Base-by-base conservation (phyloP, 192 early-diverging fungal genomes). In the Cladochytrium replicatum region DNA sequence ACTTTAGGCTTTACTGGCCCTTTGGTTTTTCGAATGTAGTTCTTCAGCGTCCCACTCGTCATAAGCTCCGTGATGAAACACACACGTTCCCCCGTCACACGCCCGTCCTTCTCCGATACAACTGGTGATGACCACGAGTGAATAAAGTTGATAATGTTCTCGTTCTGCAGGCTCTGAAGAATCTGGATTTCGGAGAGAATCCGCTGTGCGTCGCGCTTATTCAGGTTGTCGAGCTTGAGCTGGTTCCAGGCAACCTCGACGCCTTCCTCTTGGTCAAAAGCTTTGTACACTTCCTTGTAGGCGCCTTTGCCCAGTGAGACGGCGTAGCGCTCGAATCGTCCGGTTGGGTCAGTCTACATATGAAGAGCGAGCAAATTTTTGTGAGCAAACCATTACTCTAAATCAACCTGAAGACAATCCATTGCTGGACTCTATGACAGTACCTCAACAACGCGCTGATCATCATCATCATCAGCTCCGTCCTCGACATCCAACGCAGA, bases 211-310 rank as follows among this genome's bases (percentile, higher is more conserved):
- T 75, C 72, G 8, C 48, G 61, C 38, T 62, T 65, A 5, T 29
- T 32, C 0, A 58, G 29, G 43, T 61, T 43, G 39, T 80, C 68
- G 43, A 82, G 54, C 22, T 82, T 77, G 25, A 88, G 69, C 55
- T 81, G 82, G 66, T 89, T 91, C 88, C 88, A 91, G 23, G 88
- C 88, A 8, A 91, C 86, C 59, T 91, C 88, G 27, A 89, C 80
- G 42, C 88, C 88, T 50, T 89, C 84, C 46, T 91, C 88, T 30
- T 83, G 74, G 61, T 91, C 88, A 58, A 88, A 83, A 28, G 81
- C 83, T 57, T 87, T 87, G 68, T 74, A 91, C 5, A 91, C 88
- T 49, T 86, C 78, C 58, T 91, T 91, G 68, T 86, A 88, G 6
- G 88, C 88, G 4, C 88, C 88, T 57, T 80, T 83, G 29, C 88